phyloP scores from a whole-genome alignment of 2,329 filamentous ascomycete species.

The Sphaerulina musiva region DNA sequence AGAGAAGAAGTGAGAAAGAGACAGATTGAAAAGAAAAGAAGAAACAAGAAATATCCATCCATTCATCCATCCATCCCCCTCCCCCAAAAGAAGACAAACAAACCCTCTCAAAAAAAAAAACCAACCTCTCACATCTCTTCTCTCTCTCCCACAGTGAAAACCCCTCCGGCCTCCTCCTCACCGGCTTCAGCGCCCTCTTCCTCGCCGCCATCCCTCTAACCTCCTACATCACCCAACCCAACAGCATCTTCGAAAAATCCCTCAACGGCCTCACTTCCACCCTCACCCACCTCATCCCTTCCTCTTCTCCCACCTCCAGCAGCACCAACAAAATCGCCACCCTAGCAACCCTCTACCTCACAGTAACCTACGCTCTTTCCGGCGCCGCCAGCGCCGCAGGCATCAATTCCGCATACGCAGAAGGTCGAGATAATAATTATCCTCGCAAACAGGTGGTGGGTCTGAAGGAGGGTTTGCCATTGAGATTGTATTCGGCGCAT shows the following conservation, averaged over 20 bases:
- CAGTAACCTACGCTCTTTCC: conserved; percentile 27
- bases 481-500: conserved; percentile 26
- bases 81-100: too few species aligned
- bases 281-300: conserved; percentile 23
- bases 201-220: conserved; percentile 28
- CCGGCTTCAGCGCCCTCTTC: conserved; percentile 26
- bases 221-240: conserved; percentile 25
- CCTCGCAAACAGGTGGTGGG: conserved; percentile 22
- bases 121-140: too few species aligned
- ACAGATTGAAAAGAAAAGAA: too few species aligned
- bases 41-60: too few species aligned
- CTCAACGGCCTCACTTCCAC: conserved; percentile 25
- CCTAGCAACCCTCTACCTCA: conserved; percentile 26
- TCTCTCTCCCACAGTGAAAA: conserved; percentile 16
- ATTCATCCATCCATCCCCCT: too few species aligned
- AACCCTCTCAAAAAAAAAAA: too few species aligned
- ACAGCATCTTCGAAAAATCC: conserved; percentile 24
- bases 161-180: conserved; percentile 24
- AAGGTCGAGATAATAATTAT: conserved; percentile 27
- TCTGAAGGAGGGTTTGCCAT: conserved; percentile 24
- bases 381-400: conserved; percentile 27
- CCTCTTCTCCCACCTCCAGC: conserved; percentile 18
- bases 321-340: conserved; percentile 28
- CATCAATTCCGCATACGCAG: conserved; percentile 20
- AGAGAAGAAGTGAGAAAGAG: too few species aligned